phyloP scores from a whole-genome alignment of 1,139 yeast genomes.

The Taphrina wiesneri region DNA sequence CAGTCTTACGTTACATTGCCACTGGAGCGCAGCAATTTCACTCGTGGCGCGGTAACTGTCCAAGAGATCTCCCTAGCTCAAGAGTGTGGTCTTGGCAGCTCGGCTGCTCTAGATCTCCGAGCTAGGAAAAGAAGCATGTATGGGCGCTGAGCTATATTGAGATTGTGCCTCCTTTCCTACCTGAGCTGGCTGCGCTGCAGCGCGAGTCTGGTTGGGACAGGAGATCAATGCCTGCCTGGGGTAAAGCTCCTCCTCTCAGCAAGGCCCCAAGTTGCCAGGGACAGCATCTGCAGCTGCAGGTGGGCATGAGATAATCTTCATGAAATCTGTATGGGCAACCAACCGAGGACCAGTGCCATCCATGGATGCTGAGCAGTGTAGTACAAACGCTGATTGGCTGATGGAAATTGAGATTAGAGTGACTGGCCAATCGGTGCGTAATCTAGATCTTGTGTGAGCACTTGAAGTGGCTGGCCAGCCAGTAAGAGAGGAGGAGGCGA shows the following conservation, averaged over 20 bases:
- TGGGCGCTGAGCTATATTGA: too few relatives aligned
- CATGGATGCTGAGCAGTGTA: background rate
- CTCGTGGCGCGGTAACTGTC: too few relatives aligned
- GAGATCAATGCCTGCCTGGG: too few relatives aligned
- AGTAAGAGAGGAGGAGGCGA: background rate
- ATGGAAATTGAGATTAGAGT: background rate
- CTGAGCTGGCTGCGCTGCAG: too few relatives aligned
- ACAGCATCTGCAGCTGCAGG: background rate
- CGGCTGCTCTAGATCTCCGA: too few relatives aligned
- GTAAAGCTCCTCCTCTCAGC: too few relatives aligned
- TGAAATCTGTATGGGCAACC: background rate
- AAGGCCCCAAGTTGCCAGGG: background rate
- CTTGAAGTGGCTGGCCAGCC: background rate
- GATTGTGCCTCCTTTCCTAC: too few relatives aligned
- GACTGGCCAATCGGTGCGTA: background rate
- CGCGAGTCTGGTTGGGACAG: background rate
- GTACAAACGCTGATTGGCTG: background rate
- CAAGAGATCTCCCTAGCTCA: too few relatives aligned
- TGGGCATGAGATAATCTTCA: background rate
- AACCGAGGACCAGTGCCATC: background rate
- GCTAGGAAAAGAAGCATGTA: too few relatives aligned
- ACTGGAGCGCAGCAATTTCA: too few relatives aligned
- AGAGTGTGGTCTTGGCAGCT: too few relatives aligned
- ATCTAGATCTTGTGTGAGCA: background rate
- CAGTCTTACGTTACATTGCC: too few relatives aligned